Percentiles rank a stretch among this genome's conserved stretches.
Evolutionary conservation across 139 green algal genomes (phyloP).

Genomic region (Chlorella sp.): DNA sequence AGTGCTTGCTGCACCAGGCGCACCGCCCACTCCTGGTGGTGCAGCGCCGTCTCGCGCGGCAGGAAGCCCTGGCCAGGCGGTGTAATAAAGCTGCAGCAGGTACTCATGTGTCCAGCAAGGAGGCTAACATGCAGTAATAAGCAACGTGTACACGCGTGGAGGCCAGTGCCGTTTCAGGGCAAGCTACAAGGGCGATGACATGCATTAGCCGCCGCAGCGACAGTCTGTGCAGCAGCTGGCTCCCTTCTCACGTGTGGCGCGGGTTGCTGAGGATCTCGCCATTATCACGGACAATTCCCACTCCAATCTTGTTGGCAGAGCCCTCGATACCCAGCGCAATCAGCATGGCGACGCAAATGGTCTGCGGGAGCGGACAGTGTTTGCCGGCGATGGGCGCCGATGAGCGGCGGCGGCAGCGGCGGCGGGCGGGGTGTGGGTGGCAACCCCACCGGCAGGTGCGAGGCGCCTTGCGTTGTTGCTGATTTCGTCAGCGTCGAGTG

Average conservation of each 20-base stretch:
- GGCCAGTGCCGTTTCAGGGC: no score
- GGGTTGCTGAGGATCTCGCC: constrained; percentile 85
- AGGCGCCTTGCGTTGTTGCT: no score
- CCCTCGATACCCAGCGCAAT: constrained; percentile 84
- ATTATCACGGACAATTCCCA: constrained; percentile 83
- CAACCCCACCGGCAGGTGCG: no score
- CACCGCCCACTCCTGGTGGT: constrained; percentile 77
- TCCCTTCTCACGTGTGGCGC: constrained; percentile 71
- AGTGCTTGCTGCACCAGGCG: constrained; percentile 73
- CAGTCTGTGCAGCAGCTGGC: background rate
- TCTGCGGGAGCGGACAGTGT: no score
- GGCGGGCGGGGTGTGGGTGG: no score
- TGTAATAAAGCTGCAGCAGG: constrained; percentile 73
- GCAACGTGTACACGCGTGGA: background rate
- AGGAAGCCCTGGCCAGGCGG: constrained; percentile 88
- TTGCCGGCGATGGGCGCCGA: no score
- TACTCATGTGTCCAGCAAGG: background rate
- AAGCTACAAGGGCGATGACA: background rate
- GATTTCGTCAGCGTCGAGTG: no score
- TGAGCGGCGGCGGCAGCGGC: no score
- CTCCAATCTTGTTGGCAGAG: constrained; percentile 90
- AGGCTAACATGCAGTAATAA: background rate
- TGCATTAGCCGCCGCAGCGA: background rate
- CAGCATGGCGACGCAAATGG: background rate
- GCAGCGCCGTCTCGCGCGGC: constrained; percentile 82